Evolutionary conservation across 1,139 yeast genomes (phyloP).

Genomic region (Lizanozyma gosingica): DNA sequence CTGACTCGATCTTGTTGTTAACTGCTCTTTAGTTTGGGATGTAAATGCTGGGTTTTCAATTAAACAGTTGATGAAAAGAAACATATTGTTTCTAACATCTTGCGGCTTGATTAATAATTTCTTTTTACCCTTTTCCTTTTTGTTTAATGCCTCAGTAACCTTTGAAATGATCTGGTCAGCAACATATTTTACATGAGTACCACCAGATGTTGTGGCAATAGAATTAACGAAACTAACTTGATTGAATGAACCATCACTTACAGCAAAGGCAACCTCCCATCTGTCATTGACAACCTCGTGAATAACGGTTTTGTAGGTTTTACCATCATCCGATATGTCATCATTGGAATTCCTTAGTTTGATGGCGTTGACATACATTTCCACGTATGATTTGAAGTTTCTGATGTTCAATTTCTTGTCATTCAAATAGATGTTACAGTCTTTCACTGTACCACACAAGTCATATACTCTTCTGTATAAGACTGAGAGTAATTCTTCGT

Average conservation of each 20-base stretch:
- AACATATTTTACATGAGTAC: slow-evolving; percentile 86
- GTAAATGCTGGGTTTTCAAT: slow-evolving; percentile 97
- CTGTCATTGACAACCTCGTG: slow-evolving; percentile 70
- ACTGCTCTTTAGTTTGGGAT: slow-evolving; percentile 93
- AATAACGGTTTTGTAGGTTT: slow-evolving; percentile 49
- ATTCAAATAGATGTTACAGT: slow-evolving; percentile 70
- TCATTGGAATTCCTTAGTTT: slow-evolving; percentile 20
- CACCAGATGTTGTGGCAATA: slow-evolving; percentile 95
- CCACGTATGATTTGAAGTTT: slow-evolving; percentile 81
- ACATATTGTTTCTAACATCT: slow-evolving; percentile 86
- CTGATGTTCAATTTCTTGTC: slow-evolving; percentile 62
- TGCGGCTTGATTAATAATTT: slow-evolving; percentile 72
- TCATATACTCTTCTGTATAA: slow-evolving; percentile 92
- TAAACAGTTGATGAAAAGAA: slow-evolving; percentile 82
- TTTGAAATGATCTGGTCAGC: slow-evolving; percentile 79
- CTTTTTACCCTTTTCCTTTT: slow-evolving; percentile 70
- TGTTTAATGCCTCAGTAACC: slow-evolving; percentile 49
- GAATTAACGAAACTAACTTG: slow-evolving; percentile 97
- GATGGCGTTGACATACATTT: slow-evolving; percentile 75
- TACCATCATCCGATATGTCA: slow-evolving; percentile 19
- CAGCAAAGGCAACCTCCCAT: slow-evolving; percentile 96
- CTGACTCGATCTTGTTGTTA: slow-evolving; percentile 80
- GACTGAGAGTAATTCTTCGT: slow-evolving; percentile 75
- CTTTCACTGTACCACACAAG: slow-evolving; percentile 90
- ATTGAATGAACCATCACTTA: slow-evolving; percentile 82